These are phyloP conservation scores for Pouteria glomerata DNA, from an alignment of 148 eudicot genomes.

Conservation along the genomic window DNA sequence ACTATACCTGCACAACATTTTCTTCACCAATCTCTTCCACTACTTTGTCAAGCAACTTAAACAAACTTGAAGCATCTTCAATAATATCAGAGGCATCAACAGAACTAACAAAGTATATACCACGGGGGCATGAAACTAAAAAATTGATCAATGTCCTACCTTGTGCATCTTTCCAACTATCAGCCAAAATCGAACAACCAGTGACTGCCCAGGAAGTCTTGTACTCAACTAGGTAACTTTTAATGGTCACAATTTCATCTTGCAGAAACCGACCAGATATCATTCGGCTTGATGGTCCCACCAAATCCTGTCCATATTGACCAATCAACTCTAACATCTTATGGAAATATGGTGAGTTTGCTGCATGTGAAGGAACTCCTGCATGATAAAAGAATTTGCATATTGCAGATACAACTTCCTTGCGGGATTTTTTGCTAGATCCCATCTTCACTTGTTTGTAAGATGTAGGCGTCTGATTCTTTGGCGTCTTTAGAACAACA, in stretches of 20 bases:
- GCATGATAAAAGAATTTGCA: slow-evolving; percentile 86
- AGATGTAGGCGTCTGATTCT: slow-evolving; percentile 35
- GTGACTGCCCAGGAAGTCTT: slow-evolving; percentile 86
- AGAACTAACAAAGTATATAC: slow-evolving; percentile 68
- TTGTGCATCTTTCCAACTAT: slow-evolving; percentile 76
- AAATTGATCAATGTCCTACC: slow-evolving; percentile 65
- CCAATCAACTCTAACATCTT: slow-evolving; percentile 88
- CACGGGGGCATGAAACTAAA: slow-evolving; percentile 89
- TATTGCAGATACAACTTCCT: slow-evolving; percentile 78
- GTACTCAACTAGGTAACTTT: slow-evolving; percentile 59
- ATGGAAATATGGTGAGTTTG: slow-evolving; percentile 68
- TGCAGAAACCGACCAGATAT: slow-evolving; percentile 71
- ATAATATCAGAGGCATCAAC: slow-evolving; percentile 71
- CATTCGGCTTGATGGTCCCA: slow-evolving; percentile 59
- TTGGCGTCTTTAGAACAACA: slow-evolving; percentile 36
- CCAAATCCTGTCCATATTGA: slow-evolving; percentile 72
- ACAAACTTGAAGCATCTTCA: slow-evolving; percentile 61
- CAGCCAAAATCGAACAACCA: slow-evolving; percentile 92
- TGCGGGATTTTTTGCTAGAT: slow-evolving; percentile 45
- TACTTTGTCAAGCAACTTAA: slow-evolving; percentile 71
- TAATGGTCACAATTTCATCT: slow-evolving; percentile 63
- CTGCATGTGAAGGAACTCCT: slow-evolving; percentile 73
- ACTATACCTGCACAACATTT: slow-evolving; percentile 77
- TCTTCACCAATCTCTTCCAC: slow-evolving; percentile 93
- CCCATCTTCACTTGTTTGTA: slow-evolving; percentile 37